phyloP scores from a whole-genome alignment of 2,329 filamentous ascomycete genomes.

The Fusarium buharicum region DNA sequence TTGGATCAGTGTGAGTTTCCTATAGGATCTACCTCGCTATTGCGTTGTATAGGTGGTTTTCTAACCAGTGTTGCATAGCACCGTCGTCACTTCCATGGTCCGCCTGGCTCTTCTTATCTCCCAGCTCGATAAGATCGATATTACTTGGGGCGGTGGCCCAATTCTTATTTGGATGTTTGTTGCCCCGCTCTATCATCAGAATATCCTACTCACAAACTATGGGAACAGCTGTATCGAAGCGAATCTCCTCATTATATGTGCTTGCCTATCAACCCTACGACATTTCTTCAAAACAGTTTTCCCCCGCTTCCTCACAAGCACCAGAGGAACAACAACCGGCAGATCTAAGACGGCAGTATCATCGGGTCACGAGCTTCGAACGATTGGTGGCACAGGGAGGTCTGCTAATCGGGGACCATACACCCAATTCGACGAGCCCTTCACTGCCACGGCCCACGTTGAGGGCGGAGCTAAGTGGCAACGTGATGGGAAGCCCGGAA shows the following conservation, averaged over 20 bases:
- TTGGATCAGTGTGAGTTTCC: background rate
- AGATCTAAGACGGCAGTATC: background rate
- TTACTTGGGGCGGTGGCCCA: background rate
- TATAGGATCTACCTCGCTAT: background rate
- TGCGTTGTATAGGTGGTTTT: too few relatives aligned
- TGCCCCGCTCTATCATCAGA: background rate
- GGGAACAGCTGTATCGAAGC: background rate
- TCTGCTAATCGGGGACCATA: background rate
- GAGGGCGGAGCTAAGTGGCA: too few relatives aligned
- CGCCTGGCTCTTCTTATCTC: background rate
- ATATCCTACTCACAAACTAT: too few relatives aligned
- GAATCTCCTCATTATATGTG: background rate
- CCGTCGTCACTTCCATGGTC: background rate
- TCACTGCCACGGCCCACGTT: too few relatives aligned
- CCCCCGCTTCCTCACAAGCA: background rate
- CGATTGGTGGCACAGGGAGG: background rate
- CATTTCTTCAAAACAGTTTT: background rate
- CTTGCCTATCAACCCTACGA: background rate
- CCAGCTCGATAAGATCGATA: background rate
- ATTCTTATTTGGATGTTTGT: background rate
- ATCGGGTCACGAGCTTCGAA: background rate
- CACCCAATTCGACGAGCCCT: background rate
- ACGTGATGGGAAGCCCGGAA: too few relatives aligned
- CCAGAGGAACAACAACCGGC: background rate
- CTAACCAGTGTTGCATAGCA: background rate